Percentiles rank a stretch among this genome's conserved stretches.
Conservation (phyloP, 371 early-diverging fungal genomes). For the Dinochytrium kinnereticum region DNA sequence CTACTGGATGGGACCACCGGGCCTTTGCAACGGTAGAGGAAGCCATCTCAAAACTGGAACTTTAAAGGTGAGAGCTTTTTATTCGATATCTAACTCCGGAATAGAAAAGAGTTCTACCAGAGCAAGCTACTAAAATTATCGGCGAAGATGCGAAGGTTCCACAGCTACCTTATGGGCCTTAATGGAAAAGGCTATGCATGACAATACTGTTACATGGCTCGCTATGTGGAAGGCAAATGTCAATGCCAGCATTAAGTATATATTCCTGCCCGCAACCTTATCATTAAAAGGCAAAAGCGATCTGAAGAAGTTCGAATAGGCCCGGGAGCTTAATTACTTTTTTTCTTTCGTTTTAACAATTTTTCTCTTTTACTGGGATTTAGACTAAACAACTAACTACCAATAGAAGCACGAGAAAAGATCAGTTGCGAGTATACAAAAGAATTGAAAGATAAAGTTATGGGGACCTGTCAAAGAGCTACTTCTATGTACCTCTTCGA, state of each 20-base stretch:
- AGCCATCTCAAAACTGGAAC: conserved; percentile 94
- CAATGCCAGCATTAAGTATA: conserved; percentile 89
- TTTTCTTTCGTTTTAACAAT: too few species aligned
- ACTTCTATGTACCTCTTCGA: conserved; percentile 97
- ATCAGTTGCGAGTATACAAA: conserved; percentile 80
- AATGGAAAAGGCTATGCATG: conserved; percentile 86
- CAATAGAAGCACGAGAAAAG: too few species aligned
- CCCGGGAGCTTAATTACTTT: conserved; percentile 80
- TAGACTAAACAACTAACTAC: too few species aligned
- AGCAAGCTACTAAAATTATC: conserved; percentile 93
- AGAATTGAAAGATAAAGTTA: conserved; percentile 78
- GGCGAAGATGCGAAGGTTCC: conserved; percentile 81
- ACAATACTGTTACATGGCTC: conserved; percentile 94
- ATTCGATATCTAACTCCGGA: not conserved
- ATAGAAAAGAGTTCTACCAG: conserved; percentile 83
- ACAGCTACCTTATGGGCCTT: conserved; percentile 84
- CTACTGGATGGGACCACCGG: conserved; percentile 96
- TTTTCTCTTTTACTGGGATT: too few species aligned
- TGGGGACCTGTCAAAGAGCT: conserved; percentile 87
- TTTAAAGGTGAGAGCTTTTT: conserved; percentile 67
- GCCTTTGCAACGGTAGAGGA: conserved; percentile 95
- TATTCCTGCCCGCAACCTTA: conserved; percentile 89
- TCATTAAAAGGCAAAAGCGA: conserved; percentile 96
- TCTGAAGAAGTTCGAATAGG: conserved; percentile 94
- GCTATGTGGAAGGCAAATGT: conserved; percentile 98